A percentile compares a stretch with the other conserved stretches of the same genome.
Conservation (phyloP, 2,329 filamentous ascomycete species). For the Exophiala mesophila region DNA sequence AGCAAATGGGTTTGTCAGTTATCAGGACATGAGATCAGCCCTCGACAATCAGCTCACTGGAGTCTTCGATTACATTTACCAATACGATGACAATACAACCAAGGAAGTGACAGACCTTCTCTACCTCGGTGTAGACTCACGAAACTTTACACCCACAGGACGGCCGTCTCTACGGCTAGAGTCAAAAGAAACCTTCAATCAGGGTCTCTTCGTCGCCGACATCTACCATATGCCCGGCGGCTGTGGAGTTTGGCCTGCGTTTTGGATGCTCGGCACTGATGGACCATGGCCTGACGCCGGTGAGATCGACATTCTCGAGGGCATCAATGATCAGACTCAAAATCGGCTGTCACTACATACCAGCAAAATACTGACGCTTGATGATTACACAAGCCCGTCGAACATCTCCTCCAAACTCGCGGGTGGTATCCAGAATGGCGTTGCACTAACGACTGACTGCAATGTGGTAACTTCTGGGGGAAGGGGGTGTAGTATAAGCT, state of each 20-base stretch:
- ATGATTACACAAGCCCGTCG: too few species aligned
- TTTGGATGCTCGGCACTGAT: constrained; percentile 38
- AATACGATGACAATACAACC: constrained; percentile 24
- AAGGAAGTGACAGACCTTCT: constrained; percentile 22
- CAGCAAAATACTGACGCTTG: constrained; percentile 39
- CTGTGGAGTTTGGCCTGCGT: constrained; percentile 50
- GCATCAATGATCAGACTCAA: constrained; percentile 40
- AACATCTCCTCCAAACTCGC: constrained; percentile 39
- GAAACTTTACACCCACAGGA: constrained; percentile 29
- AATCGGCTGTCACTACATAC: constrained; percentile 48
- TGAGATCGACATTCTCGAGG: constrained; percentile 51
- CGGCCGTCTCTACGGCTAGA: constrained; percentile 43
- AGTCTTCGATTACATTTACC: constrained; percentile 21
- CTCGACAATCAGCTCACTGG: constrained; percentile 31
- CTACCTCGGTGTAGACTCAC: constrained; percentile 44
- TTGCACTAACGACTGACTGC: constrained; percentile 26
- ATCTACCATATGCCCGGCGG: constrained; percentile 44
- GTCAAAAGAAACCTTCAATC: constrained; percentile 40
- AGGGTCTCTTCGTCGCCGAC: constrained; percentile 44
- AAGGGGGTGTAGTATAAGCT: constrained; percentile 35
- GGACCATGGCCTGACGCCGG: constrained; percentile 38
- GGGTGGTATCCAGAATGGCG: neutral
- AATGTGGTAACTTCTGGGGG: constrained; percentile 28
- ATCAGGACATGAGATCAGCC: constrained; percentile 39
- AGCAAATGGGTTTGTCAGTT: constrained; percentile 47